Evolutionary conservation across 2,329 filamentous ascomycete species (phyloP).

Genomic region (Epichloe aotearoae): DNA sequence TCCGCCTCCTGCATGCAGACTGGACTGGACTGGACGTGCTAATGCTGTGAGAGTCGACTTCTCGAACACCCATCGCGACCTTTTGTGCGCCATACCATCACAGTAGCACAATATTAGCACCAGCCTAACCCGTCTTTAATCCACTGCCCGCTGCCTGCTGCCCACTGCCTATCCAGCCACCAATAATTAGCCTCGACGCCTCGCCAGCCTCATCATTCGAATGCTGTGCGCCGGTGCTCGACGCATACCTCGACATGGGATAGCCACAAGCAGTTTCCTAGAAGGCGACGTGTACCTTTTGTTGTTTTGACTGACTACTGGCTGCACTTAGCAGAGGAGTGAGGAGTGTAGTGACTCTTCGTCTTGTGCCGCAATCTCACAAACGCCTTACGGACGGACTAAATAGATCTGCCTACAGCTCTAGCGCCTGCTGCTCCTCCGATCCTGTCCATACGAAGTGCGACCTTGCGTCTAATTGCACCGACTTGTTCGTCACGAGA

Average conservation of each 20-base stretch:
- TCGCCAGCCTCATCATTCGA: background rate
- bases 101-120: too few relatives aligned
- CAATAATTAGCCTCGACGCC: background rate
- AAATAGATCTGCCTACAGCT: background rate
- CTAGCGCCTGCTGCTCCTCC: background rate
- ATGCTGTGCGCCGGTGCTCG: background rate
- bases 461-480: background rate
- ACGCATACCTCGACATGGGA: constrained; percentile 1
- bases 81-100: too few relatives aligned
- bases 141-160: too few relatives aligned
- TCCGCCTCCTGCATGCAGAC: background rate
- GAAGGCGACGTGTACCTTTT: background rate
- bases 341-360: background rate
- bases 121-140: too few relatives aligned
- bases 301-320: background rate
- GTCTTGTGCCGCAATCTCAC: background rate
- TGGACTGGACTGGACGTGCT: too few relatives aligned
- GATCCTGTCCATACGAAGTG: too few relatives aligned
- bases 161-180: background rate
- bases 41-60: too few relatives aligned
- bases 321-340: background rate
- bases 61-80: too few relatives aligned
- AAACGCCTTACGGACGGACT: background rate
- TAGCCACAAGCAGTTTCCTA: background rate
- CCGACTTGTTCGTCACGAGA: background rate